Base-by-base conservation (phyloP, 1,139 yeast genomes). In the Pichia cactophila region DNA sequence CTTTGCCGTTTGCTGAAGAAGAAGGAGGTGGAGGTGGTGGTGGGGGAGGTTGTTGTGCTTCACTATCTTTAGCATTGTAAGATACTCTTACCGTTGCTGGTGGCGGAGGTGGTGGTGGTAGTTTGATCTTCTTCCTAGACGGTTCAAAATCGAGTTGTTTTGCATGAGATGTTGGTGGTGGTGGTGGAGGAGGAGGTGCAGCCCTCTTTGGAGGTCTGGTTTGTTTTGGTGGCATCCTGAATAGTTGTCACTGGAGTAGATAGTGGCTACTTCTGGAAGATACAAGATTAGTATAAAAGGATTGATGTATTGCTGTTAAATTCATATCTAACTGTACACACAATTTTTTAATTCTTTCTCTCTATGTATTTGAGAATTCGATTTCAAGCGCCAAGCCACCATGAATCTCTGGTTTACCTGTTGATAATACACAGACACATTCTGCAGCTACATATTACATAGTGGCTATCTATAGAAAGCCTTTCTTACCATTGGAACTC, bases 41-140 rank as follows among this genome's bases (percentile, higher is more conserved):
- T 17, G 44, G 43, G 0, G 9, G 45, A 7, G 6, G 62, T 50
- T 38, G 39, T 36, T 31, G 14, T 5, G 6, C 3, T 31, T 31
- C 3, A n/a, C 4, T 2, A 7, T 29, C 12, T 29, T 35, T n/a
- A 11, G 5, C 16, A 2, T 23, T 23, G 1, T 10, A 6, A n/a
- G 40, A 37, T 17, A 23, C 40, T 10, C 12, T 17, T 37, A 37
- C 6, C 26, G 55, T 49, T 20, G 54, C 47, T 29, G 46, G 35
- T 17, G 68, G 63, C 17, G 67, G 69, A 10, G 60, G 60, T 37
- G 61, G 61, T 31, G 61, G 59, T 12, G 62, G 59, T 14, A 58
- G 55, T 28, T 48, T 51, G 5, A 47, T 44, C 48, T 46, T 51
- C 46, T 42, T 51, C 31, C 46, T 50, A 14, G 52, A 54, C 31